Conservation (phyloP, 164 flowering plant species). For the Aristolochia contorta region DNA sequence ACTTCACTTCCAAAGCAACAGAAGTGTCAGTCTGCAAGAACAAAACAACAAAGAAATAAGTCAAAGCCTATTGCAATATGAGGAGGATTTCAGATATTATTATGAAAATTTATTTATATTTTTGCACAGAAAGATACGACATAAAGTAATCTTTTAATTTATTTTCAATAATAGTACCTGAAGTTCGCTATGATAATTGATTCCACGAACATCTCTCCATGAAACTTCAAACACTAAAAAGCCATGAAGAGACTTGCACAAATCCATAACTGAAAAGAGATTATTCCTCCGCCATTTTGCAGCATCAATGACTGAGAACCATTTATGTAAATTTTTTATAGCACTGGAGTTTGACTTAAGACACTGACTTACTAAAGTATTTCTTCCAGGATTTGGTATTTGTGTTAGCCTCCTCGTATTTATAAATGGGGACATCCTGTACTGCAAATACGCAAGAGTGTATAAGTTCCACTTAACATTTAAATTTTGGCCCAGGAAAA, state of each 20-base stretch:
- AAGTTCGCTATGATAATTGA: slow-evolving; percentile 24
- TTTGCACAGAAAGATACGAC: not conserved
- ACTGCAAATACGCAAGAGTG: slow-evolving; percentile 13
- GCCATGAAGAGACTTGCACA: slow-evolving; percentile 20
- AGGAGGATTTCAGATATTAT: not conserved
- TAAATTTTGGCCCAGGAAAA: too few species aligned
- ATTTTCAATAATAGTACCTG: slow-evolving; percentile 17
- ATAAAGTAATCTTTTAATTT: not conserved
- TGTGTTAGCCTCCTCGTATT: slow-evolving; percentile 12
- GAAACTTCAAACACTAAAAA: slow-evolving; percentile 28
- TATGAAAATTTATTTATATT: too few species aligned
- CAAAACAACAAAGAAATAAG: not conserved
- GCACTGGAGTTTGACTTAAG: slow-evolving; percentile 5
- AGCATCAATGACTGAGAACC: slow-evolving; percentile 21
- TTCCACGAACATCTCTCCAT: slow-evolving; percentile 27
- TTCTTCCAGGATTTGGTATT: slow-evolving; percentile 5
- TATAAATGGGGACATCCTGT: slow-evolving; percentile 26
- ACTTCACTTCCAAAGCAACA: slow-evolving; percentile 25
- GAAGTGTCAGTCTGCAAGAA: slow-evolving; percentile 24
- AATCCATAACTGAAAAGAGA: slow-evolving; percentile 17
- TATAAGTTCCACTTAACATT: not conserved
- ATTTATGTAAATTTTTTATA: slow-evolving; percentile 9
- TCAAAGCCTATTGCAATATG: not conserved
- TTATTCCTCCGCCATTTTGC: slow-evolving; percentile 13
- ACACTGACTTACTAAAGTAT: not conserved